Evolutionary conservation across 1,284 basidiomycete species (phyloP).

Genomic region (Butyriboletus appendiculatus): DNA sequence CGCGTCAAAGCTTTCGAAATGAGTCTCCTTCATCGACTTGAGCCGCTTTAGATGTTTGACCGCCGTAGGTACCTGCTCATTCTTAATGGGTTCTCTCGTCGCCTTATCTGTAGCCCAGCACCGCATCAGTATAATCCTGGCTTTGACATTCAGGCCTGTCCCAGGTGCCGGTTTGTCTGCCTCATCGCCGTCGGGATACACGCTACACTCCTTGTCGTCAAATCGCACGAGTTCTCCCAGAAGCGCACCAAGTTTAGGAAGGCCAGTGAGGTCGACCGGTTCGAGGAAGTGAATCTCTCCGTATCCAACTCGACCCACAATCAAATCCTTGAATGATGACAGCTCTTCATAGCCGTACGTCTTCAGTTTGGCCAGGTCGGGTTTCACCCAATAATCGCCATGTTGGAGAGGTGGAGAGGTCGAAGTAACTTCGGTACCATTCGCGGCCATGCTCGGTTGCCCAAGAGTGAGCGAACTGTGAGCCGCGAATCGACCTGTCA

Average conservation of each 20-base stretch:
- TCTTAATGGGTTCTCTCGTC: slow-evolving; percentile 88
- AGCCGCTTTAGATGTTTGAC: slow-evolving; percentile 83
- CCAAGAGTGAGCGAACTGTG: slow-evolving; percentile 38
- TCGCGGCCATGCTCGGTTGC: slow-evolving; percentile 23
- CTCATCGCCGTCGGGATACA: slow-evolving; percentile 88
- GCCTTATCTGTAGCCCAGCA: slow-evolving; percentile 94
- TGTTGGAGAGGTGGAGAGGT: slow-evolving; percentile 54
- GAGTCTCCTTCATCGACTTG: slow-evolving; percentile 83
- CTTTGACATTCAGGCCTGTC: slow-evolving; percentile 87
- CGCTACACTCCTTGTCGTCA: slow-evolving; percentile 88
- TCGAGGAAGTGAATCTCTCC: slow-evolving; percentile 91
- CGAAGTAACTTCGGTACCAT: slow-evolving; percentile 36
- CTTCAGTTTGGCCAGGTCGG: slow-evolving; percentile 71
- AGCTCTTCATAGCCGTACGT: slow-evolving; percentile 74
- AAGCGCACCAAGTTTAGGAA: slow-evolving; percentile 79
- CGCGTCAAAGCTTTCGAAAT: slow-evolving; percentile 83
- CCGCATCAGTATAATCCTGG: slow-evolving; percentile 76
- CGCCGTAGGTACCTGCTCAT: slow-evolving; percentile 71
- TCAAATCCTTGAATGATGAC: slow-evolving; percentile 68
- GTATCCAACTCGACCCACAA: slow-evolving; percentile 89
- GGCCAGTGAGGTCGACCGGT: slow-evolving; percentile 89
- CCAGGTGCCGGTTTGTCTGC: slow-evolving; percentile 82
- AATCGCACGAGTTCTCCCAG: slow-evolving; percentile 90
- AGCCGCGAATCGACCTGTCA: slow-evolving; percentile 52
- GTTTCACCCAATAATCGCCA: slow-evolving; percentile 90